Evolutionary conservation across 371 early-diverging fungal species (phyloP).

Genomic region (Mortierella sp.): DNA sequence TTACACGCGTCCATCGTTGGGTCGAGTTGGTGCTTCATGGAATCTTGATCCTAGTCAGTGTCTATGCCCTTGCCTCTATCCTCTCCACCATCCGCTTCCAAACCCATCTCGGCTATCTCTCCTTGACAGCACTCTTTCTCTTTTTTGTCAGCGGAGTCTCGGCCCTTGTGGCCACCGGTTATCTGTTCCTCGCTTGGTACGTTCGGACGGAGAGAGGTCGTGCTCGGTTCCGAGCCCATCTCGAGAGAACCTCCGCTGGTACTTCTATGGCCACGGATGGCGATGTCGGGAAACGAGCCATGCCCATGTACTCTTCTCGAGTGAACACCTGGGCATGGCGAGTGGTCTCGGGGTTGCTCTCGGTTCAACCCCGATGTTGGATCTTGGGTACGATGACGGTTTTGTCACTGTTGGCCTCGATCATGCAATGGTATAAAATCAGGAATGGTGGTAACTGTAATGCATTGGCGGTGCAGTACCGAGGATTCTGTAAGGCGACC

Average conservation of each 20-base stretch:
- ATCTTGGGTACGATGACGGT: no score
- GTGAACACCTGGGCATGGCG: no score
- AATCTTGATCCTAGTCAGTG: conserved; percentile 14
- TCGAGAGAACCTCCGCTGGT: neutral
- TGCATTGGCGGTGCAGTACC: neutral
- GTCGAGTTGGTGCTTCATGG: conserved; percentile 27
- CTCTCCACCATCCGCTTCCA: conserved; percentile 14
- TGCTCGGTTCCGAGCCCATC: conserved; percentile 1
- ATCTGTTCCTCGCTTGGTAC: conserved; percentile 38
- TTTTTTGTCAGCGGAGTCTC: conserved; percentile 20
- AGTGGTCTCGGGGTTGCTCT: no score
- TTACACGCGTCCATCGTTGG: conserved; percentile 1
- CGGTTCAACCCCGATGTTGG: no score
- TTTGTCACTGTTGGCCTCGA: no score
- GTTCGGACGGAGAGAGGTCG: conserved; percentile 9
- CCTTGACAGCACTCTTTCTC: conserved; percentile 21
- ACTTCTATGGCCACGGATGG: no score
- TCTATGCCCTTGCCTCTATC: conserved; percentile 27
- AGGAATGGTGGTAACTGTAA: conserved; percentile 10
- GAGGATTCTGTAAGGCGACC: conserved; percentile 21
- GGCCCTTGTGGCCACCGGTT: conserved; percentile 9
- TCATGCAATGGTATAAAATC: no score
- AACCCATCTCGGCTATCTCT: conserved; percentile 3
- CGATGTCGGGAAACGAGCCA: no score
- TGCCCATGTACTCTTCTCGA: no score